A percentile compares a stretch with the other conserved stretches of the same genome.
phyloP scores from a whole-genome alignment of 1,139 yeast genomes.

The Suhomyces kunorum region DNA sequence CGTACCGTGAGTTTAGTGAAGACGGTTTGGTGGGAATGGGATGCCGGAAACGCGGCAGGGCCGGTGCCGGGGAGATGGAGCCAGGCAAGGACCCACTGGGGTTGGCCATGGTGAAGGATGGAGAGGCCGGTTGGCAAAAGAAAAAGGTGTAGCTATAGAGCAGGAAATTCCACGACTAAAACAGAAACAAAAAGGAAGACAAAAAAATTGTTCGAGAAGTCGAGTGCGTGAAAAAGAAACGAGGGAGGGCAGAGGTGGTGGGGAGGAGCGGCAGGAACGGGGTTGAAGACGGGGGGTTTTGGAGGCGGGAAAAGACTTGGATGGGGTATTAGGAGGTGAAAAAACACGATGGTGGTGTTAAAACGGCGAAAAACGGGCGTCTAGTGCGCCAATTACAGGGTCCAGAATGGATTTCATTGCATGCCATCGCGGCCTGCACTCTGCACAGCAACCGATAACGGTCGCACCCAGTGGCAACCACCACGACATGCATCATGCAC shows the following conservation, averaged over 20 bases:
- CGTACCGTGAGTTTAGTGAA: conserved; percentile 10
- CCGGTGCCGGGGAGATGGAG: too few relatives aligned
- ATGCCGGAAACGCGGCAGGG: conserved; percentile 4
- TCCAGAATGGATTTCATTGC: neutral
- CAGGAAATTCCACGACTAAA: too few relatives aligned
- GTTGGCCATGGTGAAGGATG: conserved; percentile 5
- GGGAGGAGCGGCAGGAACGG: neutral
- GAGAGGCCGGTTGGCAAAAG: conserved; percentile 1
- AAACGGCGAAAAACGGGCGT: neutral
- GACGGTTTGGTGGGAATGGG: conserved; percentile 22
- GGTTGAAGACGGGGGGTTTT: neutral
- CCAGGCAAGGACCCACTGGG: too few relatives aligned
- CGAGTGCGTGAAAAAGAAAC: conserved; percentile 15
- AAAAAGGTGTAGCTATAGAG: neutral
- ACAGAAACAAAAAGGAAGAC: conserved; percentile 13
- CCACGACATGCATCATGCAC: conserved; percentile 1
- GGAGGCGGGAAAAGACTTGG: too few relatives aligned
- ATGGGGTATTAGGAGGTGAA: neutral
- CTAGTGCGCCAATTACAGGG: neutral
- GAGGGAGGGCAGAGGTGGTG: conserved; percentile 3
- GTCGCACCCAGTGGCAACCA: conserved; percentile 1
- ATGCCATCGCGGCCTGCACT: conserved; percentile 1
- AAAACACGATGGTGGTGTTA: neutral
- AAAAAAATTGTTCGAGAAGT: conserved; percentile 14
- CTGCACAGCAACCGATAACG: conserved; percentile 4